Base-by-base conservation (phyloP, 768 basidiomycete genomes). In the Lactarius tabidus region DNA sequence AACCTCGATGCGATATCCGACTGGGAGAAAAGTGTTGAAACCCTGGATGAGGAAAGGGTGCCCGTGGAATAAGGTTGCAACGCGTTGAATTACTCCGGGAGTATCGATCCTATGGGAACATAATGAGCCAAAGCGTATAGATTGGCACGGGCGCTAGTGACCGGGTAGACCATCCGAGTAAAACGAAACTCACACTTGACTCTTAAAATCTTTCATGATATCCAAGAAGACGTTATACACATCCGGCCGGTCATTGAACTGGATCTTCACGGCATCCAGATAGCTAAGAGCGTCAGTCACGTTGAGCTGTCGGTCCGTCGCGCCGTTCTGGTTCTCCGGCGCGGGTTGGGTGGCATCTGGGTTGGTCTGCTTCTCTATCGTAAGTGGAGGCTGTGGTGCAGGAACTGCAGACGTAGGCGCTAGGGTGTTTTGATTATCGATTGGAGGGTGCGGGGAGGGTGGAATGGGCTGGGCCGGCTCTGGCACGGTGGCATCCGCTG, bases 11-110 rank as follows among this genome's bases (percentile, higher is more conserved):
- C 91, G 88, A 73, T 98, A 99, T 18, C 96, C 96, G 26, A 85
- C 82, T 3, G 96, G 96, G 14, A 99, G 83, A 77, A 98, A 99
- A 0, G 95, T 97, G 77, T 98, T 98, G 83, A 99, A 99, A 12
- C 95, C 95, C 75, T 96, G 93, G 54, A 99, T 98, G 66, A 99
- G 89, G 6, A 80, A 74, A 0, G 93, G 92, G 71, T 97, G 93
- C 2, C 92, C 93, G 62, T 87, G 85, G 79, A 99, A 98, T 29
- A 99, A 86, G 57, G 88, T 84, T 1, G 95, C 96, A 33, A 98
- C 96, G 59, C 95, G 92, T 72, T 88, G 88, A 72, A 99, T 99
- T 55, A 99, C 96, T 41, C 94, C 95, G 0, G 96, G 96, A 0
- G 96, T 99, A 76, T 98, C 95, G 75, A 99, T 98, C 41, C 95